Base-by-base conservation (phyloP, 1,139 yeast genomes). In the Geotrichum candidum region DNA sequence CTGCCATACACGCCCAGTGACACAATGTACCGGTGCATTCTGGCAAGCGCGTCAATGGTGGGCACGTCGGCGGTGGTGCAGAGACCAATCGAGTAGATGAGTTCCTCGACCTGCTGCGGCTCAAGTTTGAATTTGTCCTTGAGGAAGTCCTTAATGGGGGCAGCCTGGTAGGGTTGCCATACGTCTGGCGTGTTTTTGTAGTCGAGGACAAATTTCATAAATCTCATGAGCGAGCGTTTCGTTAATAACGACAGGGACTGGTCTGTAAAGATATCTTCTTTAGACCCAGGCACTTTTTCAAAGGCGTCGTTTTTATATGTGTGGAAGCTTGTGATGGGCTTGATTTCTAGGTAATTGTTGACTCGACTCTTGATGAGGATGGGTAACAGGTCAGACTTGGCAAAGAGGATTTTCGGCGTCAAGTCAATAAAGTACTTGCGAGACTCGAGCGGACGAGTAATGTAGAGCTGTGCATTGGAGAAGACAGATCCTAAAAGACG, bases 1-100 rank as follows among this genome's bases (percentile, higher is more conserved):
- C 86, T 87, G 11, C 99, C 99, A 74, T 91, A 94, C 11, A 92
- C 90, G 68, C 92, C 96, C 70, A 90, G 85, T n/a, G 97, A 89
- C 18, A 84, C 78, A 66, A 94, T 77, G 72, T 90, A 94, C 63
- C 97, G 82, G 73, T 88, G 87, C 65, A 94, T 90, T 68, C 95
- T 82, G 22, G 87, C 82, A 57, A 94, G 75, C 0, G 96, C 97
- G 64, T 83, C 85, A 0, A 87, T 84, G 1, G 96, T 86, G 46
- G 81, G 78, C 2, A 88, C 84, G 29, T 82, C 76, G 35, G 83
- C 77, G 63, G 81, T 79, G 58, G 84, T 81, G 68, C 94, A 85
- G 61, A 92, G 81, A 2, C 97, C 98, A 67, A 95, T 85, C 0
- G 97, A 87, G 70, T 84, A 88, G 25, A 90, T 85, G 61, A 94